Percentiles rank a stretch among this genome's conserved stretches.
Conservation (phyloP, 306 rosid genomes). For the Argentina anserina region DNA sequence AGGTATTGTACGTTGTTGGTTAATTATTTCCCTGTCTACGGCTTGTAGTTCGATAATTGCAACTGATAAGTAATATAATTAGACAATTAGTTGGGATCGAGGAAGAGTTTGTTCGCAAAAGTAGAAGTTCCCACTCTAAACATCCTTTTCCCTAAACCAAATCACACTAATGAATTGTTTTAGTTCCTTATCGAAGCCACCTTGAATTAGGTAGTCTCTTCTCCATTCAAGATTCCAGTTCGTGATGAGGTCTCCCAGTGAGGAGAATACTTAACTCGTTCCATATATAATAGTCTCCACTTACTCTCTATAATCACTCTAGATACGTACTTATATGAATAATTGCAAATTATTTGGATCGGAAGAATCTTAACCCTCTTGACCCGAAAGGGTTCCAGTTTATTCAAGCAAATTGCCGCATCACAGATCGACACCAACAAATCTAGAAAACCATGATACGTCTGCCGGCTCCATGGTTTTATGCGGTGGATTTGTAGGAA, state of each 20-base stretch:
- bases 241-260: too few relatives aligned
- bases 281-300: slow-evolving; percentile 17
- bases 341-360: not conserved
- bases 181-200: not conserved
- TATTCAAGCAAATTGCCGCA: slow-evolving; percentile 11
- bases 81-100: not conserved
- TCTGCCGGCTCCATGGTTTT: not conserved
- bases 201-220: not conserved
- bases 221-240: not conserved
- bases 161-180: slow-evolving; percentile 1
- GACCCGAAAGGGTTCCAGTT: not conserved
- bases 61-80: not conserved
- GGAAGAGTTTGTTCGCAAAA: not conserved
- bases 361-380: slow-evolving; percentile 10
- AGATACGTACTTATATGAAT: not conserved
- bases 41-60: not conserved
- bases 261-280: slow-evolving; percentile 9
- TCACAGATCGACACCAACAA: slow-evolving; percentile 1
- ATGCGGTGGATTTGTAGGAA: not conserved
- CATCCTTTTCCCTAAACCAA: not conserved
- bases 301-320: not conserved
- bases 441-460: not conserved
- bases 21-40: not conserved
- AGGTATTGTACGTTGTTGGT: not conserved
- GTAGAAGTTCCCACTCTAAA: not conserved